Evolutionary conservation across 805 yeast genomes (phyloP).

Genomic region (Vanderwaltozyma polyspora): DNA sequence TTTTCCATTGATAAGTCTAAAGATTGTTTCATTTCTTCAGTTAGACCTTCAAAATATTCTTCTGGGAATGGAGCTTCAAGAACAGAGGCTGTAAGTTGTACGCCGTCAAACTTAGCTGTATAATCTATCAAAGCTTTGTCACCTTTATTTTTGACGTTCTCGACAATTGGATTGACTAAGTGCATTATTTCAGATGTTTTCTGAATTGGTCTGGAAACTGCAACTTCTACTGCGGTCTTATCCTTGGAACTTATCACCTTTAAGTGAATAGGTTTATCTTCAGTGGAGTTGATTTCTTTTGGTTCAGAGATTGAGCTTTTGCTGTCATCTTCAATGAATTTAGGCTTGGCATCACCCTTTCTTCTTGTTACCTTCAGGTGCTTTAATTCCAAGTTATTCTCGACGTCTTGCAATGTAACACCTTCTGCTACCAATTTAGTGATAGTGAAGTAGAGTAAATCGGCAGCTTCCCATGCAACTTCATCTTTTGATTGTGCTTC

Average conservation of each 20-base stretch:
- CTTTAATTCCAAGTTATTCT: conserved; percentile 73
- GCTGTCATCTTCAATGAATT: conserved; percentile 38
- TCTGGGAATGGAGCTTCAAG: conserved; percentile 79
- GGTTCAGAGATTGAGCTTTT: conserved; percentile 6
- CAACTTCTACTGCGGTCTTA: conserved; percentile 38
- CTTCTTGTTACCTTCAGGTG: conserved; percentile 81
- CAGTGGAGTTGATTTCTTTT: conserved; percentile 11
- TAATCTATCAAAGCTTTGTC: conserved; percentile 81
- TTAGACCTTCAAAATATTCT: conserved; percentile 58
- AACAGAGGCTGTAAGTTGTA: conserved; percentile 57
- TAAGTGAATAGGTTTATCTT: conserved; percentile 13
- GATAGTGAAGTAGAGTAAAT: conserved; percentile 66
- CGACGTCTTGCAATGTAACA: conserved; percentile 71
- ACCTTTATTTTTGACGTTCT: conserved; percentile 64
- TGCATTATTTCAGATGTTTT: conserved; percentile 87
- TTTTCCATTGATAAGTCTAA: conserved; percentile 83
- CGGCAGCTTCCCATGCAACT: conserved; percentile 96
- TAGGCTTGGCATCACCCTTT: conserved; percentile 90
- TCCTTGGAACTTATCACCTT: conserved; percentile 18
- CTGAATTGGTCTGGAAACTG: conserved; percentile 90
- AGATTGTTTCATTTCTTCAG: conserved; percentile 67
- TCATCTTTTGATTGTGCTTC: conserved; percentile 65
- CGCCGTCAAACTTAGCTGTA: conserved; percentile 88
- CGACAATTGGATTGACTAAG: conserved; percentile 81
- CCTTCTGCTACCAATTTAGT: conserved; percentile 68